Percentiles rank a stretch among this genome's conserved stretches.
phyloP scores from a whole-genome alignment of 768 basidiomycete genomes.

The Neoboletus subvelutipes region DNA sequence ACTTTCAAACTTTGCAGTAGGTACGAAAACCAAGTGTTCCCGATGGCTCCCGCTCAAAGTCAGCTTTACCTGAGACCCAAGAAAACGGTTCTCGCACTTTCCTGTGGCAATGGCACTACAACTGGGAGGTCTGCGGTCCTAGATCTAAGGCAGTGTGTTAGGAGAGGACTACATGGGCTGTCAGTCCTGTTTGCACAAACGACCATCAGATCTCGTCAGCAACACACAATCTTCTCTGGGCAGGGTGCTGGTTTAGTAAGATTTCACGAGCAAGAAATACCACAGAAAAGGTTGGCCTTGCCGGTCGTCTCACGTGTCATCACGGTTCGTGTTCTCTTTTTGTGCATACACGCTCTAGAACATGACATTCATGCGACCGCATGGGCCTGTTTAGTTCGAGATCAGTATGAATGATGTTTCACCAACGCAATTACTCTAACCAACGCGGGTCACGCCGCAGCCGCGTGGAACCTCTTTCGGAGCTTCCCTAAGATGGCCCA shows the following conservation, averaged over 20 bases:
- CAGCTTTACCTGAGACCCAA: slow-evolving; percentile 5
- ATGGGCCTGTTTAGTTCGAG: not conserved
- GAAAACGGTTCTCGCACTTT: slow-evolving; percentile 7
- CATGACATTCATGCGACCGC: not conserved
- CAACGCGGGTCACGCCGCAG: not conserved
- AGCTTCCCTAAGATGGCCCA: not conserved
- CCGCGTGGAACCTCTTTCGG: not conserved
- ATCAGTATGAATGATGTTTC: slow-evolving; percentile 10
- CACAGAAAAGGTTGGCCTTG: not conserved
- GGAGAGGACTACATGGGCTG: no score
- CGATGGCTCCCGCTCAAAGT: no score
- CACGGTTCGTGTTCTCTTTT: not conserved
- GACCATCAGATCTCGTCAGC: slow-evolving; percentile 1
- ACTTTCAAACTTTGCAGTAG: not conserved
- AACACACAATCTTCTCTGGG: not conserved
- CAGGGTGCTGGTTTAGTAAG: not conserved
- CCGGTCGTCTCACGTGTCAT: slow-evolving; percentile 1
- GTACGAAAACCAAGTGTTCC: not conserved
- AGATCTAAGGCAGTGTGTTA: no score
- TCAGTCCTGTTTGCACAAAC: slow-evolving; percentile 2
- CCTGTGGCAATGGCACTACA: slow-evolving; percentile 1
- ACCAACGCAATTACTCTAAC: not conserved
- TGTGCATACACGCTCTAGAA: not conserved
- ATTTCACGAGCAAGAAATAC: not conserved
- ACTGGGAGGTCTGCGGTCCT: slow-evolving; percentile 1